Evolutionary conservation across 495 filamentous ascomycete species (phyloP).

Genomic region (Penicillium soppii): DNA sequence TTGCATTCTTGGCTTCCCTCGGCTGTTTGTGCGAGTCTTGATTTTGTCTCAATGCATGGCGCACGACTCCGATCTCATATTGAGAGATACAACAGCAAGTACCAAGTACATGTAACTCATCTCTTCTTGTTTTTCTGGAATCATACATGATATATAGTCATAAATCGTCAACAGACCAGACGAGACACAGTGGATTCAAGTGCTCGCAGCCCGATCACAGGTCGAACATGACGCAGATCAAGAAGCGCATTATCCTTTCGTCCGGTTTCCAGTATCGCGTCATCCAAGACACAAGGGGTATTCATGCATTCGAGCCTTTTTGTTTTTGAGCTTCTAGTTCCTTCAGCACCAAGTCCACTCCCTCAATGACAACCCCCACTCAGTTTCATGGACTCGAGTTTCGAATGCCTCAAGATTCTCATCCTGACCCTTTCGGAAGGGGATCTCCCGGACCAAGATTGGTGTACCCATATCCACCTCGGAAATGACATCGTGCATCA

Average conservation of each 20-base stretch:
- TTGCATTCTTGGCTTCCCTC: background rate
- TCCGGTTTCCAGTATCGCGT: background rate
- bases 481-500: conserved; percentile 86
- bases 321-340: conserved; percentile 36
- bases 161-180: conserved; percentile 25
- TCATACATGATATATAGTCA: conserved; percentile 25
- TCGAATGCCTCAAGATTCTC: conserved; percentile 67
- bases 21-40: background rate
- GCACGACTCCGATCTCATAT: background rate
- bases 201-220: background rate
- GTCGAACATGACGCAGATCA: background rate
- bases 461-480: conserved; percentile 81
- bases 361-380: conserved; percentile 71
- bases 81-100: background rate
- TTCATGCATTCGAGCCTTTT: conserved; percentile 11
- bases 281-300: background rate
- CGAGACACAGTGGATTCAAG: conserved; percentile 3
- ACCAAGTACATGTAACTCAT: background rate
- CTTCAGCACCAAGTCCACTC: conserved; percentile 57
- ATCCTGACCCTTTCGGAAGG: conserved; percentile 58
- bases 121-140: conserved; percentile 11
- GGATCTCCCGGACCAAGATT: conserved; percentile 70
- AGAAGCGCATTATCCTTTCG: background rate
- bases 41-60: background rate
- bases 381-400: conserved; percentile 66